phyloP scores from a whole-genome alignment of 495 filamentous ascomycete species.

The Penicillium pulvis region DNA sequence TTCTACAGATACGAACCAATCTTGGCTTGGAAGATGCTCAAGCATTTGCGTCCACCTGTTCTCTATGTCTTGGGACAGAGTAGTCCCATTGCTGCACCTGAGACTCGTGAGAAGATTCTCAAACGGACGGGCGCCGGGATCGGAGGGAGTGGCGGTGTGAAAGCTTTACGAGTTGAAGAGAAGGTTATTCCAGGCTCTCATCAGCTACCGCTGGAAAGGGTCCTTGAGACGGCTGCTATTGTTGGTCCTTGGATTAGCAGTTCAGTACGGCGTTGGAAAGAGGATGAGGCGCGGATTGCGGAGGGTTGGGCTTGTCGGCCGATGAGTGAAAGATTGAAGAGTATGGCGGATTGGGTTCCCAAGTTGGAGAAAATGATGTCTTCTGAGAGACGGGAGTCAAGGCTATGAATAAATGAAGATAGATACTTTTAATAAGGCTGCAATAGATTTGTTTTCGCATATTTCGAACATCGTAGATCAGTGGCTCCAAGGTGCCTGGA shows the following conservation, averaged over 20 bases:
- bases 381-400: neutral
- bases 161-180: constrained; percentile 56
- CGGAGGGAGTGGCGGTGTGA: constrained; percentile 37
- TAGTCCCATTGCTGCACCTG: constrained; percentile 50
- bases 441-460: neutral
- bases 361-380: neutral
- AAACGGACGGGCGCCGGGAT: constrained; percentile 30
- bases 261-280: constrained; percentile 6
- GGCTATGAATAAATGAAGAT: neutral
- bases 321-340: constrained; percentile 6
- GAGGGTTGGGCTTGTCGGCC: constrained; percentile 7
- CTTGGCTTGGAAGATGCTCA: constrained; percentile 17
- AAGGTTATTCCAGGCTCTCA: constrained; percentile 62
- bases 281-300: constrained; percentile 9
- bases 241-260: constrained; percentile 15
- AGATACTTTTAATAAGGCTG: neutral
- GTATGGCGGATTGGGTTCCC: constrained; percentile 9
- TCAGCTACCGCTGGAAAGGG: constrained; percentile 69
- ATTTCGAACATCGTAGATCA: neutral
- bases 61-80: constrained; percentile 59
- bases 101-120: constrained; percentile 19
- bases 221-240: constrained; percentile 43
- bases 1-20: constrained; percentile 47
- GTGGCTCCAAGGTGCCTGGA: no score
- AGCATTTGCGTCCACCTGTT: constrained; percentile 58